Base-by-base conservation (phyloP, 257 asterid genomes). In the Mitragyna speciosa region DNA sequence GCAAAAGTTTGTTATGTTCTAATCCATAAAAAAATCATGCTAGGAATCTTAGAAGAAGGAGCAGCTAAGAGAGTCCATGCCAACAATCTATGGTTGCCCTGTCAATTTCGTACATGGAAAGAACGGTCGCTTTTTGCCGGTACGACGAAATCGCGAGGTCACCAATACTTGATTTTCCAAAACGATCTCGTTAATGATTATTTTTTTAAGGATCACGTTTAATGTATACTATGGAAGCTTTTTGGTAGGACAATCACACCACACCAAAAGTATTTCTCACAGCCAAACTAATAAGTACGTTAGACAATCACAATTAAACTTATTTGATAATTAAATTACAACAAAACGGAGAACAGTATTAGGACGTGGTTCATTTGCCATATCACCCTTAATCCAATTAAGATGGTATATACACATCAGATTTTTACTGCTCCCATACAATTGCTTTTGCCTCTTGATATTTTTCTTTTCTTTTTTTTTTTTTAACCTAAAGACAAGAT, bases 81-180 rank as follows among this genome's bases (percentile, higher is more conserved):
- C 94, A 92, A 89, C 94, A 79, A 89, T 87, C 76, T 87, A 17
- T 87, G 80, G 94, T 84, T 92, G 88, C 56, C 61, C 31, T 76
- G 91, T 92, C 96, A 86, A 86, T 74, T 78, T 88, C 83, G 31
- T 65, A 75, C 79, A 80, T 81, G 86, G 86, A 84, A 17, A 58
- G 67, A 83, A 80, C 61, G 43, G 77, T 78, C 87, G 49, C 81
- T 77, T 58, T 85, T 75, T 51, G 59, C 76, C 72, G 78, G 76
- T 78, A 71, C 70, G 84, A 71, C 70, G 84, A 86, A 80, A 85
- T 85, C 20, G 80, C 85, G 51, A 77, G 79, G 79, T 81, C 83
- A 82, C 86, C 86, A 82, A 80, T 78, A 80, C 59, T 70, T 77
- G 73, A 51, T 72, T 69, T 56, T 74, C 30, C 5, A 8, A 49